A percentile compares a stretch with the other conserved stretches of the same genome.
These are phyloP conservation scores for Syzygium grande DNA, from an alignment of 345 rosid genomes.

Conservation along the genomic window DNA sequence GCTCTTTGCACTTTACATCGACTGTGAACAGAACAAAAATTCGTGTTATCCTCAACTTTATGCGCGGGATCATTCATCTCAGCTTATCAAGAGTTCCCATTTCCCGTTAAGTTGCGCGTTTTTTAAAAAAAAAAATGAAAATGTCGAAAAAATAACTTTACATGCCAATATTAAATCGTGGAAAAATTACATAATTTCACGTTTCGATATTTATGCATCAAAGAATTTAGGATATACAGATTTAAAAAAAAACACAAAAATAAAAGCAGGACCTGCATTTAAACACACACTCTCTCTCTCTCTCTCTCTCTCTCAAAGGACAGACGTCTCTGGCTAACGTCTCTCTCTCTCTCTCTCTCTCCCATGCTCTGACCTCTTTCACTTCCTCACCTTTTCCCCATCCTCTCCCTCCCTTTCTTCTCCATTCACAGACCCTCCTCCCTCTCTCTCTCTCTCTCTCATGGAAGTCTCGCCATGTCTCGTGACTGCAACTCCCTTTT, in stretches of 20 bases:
- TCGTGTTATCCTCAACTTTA: not conserved
- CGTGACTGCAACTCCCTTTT: not conserved
- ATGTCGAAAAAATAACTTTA: not conserved
- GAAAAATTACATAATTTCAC: not conserved
- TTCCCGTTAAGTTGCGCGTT: not conserved
- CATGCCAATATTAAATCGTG: not conserved
- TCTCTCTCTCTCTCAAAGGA: not conserved
- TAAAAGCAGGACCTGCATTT: not conserved
- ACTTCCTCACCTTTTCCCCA: constrained; percentile 8
- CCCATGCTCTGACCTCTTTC: not conserved
- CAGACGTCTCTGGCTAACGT: not conserved
- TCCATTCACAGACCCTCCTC: not conserved
- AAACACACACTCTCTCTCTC: not conserved
- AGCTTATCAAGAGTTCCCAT: not conserved
- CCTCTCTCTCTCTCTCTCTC: constrained; percentile 1
- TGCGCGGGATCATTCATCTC: not conserved
- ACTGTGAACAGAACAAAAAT: not conserved
- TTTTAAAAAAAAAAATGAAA: too few relatives aligned
- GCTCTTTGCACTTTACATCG: not conserved
- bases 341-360: constrained; percentile 1
- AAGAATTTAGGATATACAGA: not conserved
- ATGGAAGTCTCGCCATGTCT: constrained; percentile 2
- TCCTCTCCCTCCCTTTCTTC: not conserved
- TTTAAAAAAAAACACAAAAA: not conserved
- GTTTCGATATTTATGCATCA: not conserved